Evolutionary conservation across 1,139 yeast genomes (phyloP).

Genomic region (Suhomyces kunorum): DNA sequence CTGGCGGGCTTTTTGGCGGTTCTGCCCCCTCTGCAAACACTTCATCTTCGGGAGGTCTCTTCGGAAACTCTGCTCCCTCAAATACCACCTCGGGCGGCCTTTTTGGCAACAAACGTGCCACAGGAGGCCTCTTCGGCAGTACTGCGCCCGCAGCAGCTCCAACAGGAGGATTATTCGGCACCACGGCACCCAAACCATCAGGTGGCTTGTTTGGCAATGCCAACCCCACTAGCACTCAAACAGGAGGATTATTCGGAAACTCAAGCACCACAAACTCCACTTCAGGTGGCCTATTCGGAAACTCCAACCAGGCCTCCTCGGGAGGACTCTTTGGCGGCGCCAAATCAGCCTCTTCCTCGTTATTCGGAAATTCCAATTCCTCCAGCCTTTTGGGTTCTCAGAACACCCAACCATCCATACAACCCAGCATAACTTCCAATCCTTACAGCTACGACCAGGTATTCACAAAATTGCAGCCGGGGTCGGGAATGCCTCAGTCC

Average conservation of each 20-base stretch:
- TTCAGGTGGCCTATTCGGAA: slow-evolving; percentile 26
- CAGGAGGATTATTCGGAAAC: slow-evolving; percentile 26
- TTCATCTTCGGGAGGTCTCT: slow-evolving; percentile 9
- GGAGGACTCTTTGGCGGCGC: slow-evolving; percentile 13
- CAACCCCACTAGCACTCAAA: slow-evolving; percentile 1
- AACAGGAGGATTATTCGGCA: slow-evolving; percentile 12
- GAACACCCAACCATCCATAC: background rate
- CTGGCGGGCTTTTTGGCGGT: slow-evolving; percentile 6
- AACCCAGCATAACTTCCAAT: slow-evolving; percentile 16
- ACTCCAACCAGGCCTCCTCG: slow-evolving; percentile 9
- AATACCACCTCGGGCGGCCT: background rate
- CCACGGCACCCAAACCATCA: slow-evolving; percentile 3
- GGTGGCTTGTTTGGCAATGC: slow-evolving; percentile 16
- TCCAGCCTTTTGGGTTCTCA: background rate
- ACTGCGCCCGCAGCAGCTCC: background rate
- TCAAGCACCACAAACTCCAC: slow-evolving; percentile 7
- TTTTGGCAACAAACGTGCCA: background rate
- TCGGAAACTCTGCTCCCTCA: background rate
- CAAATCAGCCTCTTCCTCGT: background rate
- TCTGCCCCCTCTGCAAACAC: background rate
- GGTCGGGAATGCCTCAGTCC: slow-evolving; percentile 36
- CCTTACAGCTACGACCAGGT: slow-evolving; percentile 32
- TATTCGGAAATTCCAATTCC: slow-evolving; percentile 1
- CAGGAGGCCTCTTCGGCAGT: background rate
- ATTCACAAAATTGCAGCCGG: slow-evolving; percentile 20